Conservation (phyloP, 2,329 filamentous ascomycete genomes). For the Aureobasidium sp. region DNA sequence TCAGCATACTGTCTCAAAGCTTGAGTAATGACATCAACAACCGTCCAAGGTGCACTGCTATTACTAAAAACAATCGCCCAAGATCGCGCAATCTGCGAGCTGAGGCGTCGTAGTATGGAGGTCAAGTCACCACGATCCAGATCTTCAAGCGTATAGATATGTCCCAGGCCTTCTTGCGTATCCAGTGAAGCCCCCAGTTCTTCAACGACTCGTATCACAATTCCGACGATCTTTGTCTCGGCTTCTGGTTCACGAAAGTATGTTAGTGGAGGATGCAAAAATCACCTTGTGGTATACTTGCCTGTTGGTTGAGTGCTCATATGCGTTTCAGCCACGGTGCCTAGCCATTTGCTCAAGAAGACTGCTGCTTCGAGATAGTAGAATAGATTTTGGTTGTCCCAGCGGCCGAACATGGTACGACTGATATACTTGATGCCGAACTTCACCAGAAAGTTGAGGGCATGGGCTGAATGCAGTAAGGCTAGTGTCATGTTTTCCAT, state of each 20-base stretch:
- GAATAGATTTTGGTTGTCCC: neutral
- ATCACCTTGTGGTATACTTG: no score
- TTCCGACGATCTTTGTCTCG: neutral
- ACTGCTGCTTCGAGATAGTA: neutral
- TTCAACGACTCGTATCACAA: neutral
- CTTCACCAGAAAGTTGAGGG: neutral
- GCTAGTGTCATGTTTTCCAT: neutral
- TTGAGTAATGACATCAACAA: neutral
- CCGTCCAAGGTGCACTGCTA: neutral
- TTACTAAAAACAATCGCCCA: neutral
- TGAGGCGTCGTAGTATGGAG: neutral
- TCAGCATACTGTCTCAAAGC: neutral
- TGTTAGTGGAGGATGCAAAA: no score
- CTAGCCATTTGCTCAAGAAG: neutral
- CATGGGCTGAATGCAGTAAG: neutral
- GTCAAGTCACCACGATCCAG: neutral
- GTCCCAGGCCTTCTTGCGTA: neutral
- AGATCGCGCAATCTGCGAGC: neutral
- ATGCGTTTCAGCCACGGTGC: no score
- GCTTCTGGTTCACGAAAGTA: neutral
- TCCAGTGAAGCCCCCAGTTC: neutral
- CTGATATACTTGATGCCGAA: neutral
- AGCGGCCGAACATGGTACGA: neutral
- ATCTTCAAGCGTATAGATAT: neutral
- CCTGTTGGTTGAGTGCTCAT: no score